A percentile compares a stretch with the other conserved stretches of the same genome.
Evolutionary conservation across 192 early-diverging fungal genomes (phyloP).

Genomic region (Backusella luteola): DNA sequence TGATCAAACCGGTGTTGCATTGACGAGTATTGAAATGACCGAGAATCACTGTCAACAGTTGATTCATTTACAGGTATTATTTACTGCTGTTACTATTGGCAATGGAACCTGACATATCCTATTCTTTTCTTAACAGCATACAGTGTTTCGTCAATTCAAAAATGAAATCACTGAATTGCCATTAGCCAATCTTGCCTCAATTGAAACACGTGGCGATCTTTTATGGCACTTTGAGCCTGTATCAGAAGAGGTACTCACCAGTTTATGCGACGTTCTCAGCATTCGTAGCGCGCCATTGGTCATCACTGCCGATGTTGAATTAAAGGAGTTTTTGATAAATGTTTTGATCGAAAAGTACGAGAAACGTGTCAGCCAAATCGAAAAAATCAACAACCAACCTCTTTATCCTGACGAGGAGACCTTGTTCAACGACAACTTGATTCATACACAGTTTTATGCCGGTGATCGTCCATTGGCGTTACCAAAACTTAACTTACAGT

Average conservation of each 20-base stretch:
- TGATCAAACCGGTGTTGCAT: slow-evolving; percentile 73
- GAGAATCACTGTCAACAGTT: slow-evolving; percentile 61
- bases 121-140: slow-evolving; percentile 38
- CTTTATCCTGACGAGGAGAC: slow-evolving; percentile 77
- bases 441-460: slow-evolving; percentile 66
- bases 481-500: slow-evolving; percentile 94
- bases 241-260: slow-evolving; percentile 42
- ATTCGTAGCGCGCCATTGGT: slow-evolving; percentile 55
- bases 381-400: slow-evolving; percentile 64
- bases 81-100: not conserved
- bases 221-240: slow-evolving; percentile 54
- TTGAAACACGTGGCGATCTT: slow-evolving; percentile 55
- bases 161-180: slow-evolving; percentile 71
- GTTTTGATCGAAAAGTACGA: slow-evolving; percentile 55
- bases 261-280: slow-evolving; percentile 59
- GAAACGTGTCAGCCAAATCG: slow-evolving; percentile 66
- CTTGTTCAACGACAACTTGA: slow-evolving; percentile 68
- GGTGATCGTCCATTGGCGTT: slow-evolving; percentile 59
- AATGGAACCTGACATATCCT: not conserved
- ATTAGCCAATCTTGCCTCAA: slow-evolving; percentile 64
- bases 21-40: slow-evolving; percentile 64
- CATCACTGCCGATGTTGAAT: slow-evolving; percentile 15
- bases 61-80: slow-evolving; percentile 60
- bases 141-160: slow-evolving; percentile 70
- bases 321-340: slow-evolving; percentile 57